Evolutionary conservation across 2,329 filamentous ascomycete genomes (phyloP).

Genomic region (Fusarium euwallaceae): DNA sequence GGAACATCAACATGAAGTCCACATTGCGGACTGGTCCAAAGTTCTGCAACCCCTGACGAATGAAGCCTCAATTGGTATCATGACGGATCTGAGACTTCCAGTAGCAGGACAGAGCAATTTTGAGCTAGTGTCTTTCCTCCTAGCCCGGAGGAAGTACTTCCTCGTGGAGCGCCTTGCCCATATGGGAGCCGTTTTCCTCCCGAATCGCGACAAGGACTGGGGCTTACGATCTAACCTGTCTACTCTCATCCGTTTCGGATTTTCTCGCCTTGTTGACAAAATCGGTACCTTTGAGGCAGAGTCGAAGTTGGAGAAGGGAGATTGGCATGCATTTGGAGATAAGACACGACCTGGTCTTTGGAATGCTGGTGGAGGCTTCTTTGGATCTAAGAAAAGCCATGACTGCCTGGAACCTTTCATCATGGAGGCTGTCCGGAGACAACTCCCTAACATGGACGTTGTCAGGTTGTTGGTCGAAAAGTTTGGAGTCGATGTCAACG

Average conservation of each 20-base stretch:
- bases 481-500: slow-evolving; percentile 51
- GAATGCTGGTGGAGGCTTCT: slow-evolving; percentile 12
- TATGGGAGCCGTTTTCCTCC: slow-evolving; percentile 29
- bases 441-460: slow-evolving; percentile 52
- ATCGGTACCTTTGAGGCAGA: slow-evolving; percentile 29
- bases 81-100: background rate
- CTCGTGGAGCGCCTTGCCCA: slow-evolving; percentile 36
- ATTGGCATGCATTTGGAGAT: slow-evolving; percentile 40
- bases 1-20: slow-evolving; percentile 2
- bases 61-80: background rate
- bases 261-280: slow-evolving; percentile 32
- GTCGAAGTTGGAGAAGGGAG: slow-evolving; percentile 13
- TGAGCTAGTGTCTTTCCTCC: background rate
- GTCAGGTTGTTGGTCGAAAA: slow-evolving; percentile 52
- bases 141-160: slow-evolving; percentile 38
- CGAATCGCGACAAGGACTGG: background rate
- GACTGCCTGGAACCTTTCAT: slow-evolving; percentile 35
- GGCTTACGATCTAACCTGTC: background rate
- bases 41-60: background rate
- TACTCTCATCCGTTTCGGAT: slow-evolving; percentile 34
- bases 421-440: slow-evolving; percentile 45
- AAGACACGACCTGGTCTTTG: slow-evolving; percentile 33
- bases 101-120: background rate
- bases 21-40: background rate
- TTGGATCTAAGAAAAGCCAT: background rate